Evolutionary conservation across 176 grass and related monocot species (phyloP).

Genomic region (Avena atlantica): DNA sequence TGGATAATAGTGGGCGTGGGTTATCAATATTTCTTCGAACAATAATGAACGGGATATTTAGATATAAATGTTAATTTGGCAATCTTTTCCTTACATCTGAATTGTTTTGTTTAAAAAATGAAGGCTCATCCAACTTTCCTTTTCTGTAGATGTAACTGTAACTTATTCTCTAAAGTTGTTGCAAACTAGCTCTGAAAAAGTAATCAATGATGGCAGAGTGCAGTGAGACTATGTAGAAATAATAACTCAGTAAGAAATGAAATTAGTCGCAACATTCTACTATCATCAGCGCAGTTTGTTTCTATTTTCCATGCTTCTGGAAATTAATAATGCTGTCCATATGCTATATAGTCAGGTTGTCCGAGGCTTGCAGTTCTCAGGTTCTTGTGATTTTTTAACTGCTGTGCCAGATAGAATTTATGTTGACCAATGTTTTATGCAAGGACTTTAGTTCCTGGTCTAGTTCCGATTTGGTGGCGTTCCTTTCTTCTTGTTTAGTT

Average conservation of each 20-base stretch:
- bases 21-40: slow-evolving; percentile 16
- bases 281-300: not conserved
- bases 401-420: not conserved
- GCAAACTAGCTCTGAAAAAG: slow-evolving; percentile 22
- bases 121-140: not conserved
- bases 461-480: not conserved
- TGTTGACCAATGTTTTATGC: not conserved
- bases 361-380: not conserved
- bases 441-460: not conserved
- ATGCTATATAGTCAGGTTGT: not conserved
- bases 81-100: not conserved
- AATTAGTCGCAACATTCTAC: not conserved
- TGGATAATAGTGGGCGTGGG: not conserved
- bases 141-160: slow-evolving; percentile 1
- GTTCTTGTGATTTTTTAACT: not conserved
- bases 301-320: not conserved
- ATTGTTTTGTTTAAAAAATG: not conserved
- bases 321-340: not conserved
- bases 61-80: slow-evolving; percentile 17
- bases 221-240: slow-evolving; percentile 12
- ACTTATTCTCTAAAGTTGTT: not conserved
- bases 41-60: not conserved
- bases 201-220: slow-evolving; percentile 6
- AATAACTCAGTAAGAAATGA: not conserved
- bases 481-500: not conserved